A percentile compares a stretch with the other conserved stretches of the same genome.
Conservation (phyloP, 2,329 filamentous ascomycete species). For the Spiromastix sp. region DNA sequence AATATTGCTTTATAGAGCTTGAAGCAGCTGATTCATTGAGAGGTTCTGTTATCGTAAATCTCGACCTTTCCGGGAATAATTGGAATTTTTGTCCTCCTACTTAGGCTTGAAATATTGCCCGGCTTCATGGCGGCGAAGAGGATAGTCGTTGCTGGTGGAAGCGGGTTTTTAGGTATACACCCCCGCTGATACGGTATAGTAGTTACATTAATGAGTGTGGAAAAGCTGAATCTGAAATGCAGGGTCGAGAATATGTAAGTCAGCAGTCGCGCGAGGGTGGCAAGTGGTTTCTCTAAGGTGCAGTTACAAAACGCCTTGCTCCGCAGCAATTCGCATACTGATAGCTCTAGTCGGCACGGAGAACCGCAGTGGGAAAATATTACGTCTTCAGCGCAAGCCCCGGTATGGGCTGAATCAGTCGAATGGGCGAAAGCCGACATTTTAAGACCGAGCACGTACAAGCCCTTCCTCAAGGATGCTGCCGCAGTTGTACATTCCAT, state of each 20-base stretch:
- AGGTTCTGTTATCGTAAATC: no score
- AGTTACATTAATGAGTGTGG: no score
- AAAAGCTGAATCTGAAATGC: not conserved
- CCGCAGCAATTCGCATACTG: not conserved
- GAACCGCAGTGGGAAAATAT: slow-evolving; percentile 76
- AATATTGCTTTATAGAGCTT: not conserved
- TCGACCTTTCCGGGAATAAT: no score
- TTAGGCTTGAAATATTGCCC: no score
- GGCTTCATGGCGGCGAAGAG: slow-evolving; percentile 61
- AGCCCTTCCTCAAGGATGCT: slow-evolving; percentile 61
- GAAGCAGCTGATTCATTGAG: no score
- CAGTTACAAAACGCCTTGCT: not conserved
- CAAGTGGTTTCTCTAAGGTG: slow-evolving; percentile 88
- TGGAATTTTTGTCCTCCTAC: not conserved
- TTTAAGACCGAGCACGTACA: slow-evolving; percentile 71
- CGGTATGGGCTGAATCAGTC: slow-evolving; percentile 72
- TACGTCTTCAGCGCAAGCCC: slow-evolving; percentile 59
- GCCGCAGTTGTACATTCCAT: slow-evolving; percentile 87
- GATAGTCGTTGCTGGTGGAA: slow-evolving; percentile 85
- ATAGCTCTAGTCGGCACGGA: slow-evolving; percentile 63
- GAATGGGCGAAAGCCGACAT: slow-evolving; percentile 85
- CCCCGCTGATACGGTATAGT: no score
- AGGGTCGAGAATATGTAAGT: slow-evolving; percentile 79
- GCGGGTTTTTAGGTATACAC: slow-evolving; percentile 85
- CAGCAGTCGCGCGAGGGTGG: slow-evolving; percentile 77